Conservation (phyloP, 2,329 filamentous ascomycete genomes). For the Gaeumannomyces tritici region DNA sequence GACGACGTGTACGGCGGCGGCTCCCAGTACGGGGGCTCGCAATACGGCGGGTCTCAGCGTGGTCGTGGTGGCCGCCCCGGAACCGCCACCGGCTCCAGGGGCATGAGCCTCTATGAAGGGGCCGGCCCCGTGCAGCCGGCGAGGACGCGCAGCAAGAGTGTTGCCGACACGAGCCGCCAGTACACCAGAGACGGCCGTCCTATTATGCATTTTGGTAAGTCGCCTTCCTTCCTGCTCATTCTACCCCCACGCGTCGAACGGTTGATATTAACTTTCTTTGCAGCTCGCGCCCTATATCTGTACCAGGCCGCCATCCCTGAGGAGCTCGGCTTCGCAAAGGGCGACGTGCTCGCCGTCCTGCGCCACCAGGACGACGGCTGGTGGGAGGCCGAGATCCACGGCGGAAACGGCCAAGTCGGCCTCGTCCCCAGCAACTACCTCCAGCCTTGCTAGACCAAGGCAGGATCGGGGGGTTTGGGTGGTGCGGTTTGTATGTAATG, state of each 20-base stretch:
- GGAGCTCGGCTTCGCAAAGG: constrained; percentile 86
- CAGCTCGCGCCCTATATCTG: constrained; percentile 88
- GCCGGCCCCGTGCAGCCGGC: constrained; percentile 28
- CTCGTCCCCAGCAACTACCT: constrained; percentile 63
- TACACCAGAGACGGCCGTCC: constrained; percentile 79
- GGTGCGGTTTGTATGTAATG: background rate
- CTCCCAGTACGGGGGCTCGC: background rate
- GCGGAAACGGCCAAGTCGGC: constrained; percentile 47
- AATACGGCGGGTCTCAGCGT: constrained; percentile 35
- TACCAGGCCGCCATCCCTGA: constrained; percentile 93
- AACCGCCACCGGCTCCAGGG: constrained; percentile 34
- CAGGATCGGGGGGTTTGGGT: background rate
- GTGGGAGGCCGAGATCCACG: constrained; percentile 96
- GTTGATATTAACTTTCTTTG: background rate
- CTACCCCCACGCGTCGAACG: no score
- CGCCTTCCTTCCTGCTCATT: background rate
- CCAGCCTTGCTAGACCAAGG: constrained; percentile 35
- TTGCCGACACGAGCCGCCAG: constrained; percentile 72
- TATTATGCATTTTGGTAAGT: constrained; percentile 90
- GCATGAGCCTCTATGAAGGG: constrained; percentile 49
- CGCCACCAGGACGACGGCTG: constrained; percentile 94
- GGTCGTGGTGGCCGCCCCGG: constrained; percentile 39
- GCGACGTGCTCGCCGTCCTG: constrained; percentile 80
- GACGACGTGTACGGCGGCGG: constrained; percentile 2
- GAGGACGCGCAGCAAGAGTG: constrained; percentile 66